phyloP scores from a whole-genome alignment of 2,329 filamentous ascomycete genomes.

The Hortaea sp. region DNA sequence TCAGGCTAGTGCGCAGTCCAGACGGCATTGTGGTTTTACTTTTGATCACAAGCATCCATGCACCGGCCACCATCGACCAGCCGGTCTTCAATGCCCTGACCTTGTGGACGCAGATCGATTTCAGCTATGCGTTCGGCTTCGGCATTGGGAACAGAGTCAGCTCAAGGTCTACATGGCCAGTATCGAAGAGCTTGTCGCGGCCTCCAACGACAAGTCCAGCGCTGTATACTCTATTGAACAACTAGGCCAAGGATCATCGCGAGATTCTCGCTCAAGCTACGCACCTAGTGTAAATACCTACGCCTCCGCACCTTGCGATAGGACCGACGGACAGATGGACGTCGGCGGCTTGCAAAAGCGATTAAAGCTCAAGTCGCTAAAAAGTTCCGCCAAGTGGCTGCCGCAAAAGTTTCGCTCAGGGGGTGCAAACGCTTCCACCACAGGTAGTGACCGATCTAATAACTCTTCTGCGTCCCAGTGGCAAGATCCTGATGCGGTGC shows the following conservation, averaged over 20 bases:
- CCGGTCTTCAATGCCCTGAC: neutral
- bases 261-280: slow-evolving; percentile 12
- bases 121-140: slow-evolving; percentile 13
- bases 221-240: slow-evolving; percentile 16
- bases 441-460: slow-evolving; percentile 1
- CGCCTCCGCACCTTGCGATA: slow-evolving; percentile 18
- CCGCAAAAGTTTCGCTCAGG: slow-evolving; percentile 2
- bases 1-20: slow-evolving; percentile 7
- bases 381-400: slow-evolving; percentile 4
- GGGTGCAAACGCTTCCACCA: neutral
- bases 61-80: slow-evolving; percentile 18
- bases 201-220: slow-evolving; percentile 8
- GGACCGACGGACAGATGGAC: slow-evolving; percentile 9
- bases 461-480: slow-evolving; percentile 2
- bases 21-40: slow-evolving; percentile 18
- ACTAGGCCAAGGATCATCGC: slow-evolving; percentile 7
- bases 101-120: slow-evolving; percentile 15
- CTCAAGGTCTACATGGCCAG: slow-evolving; percentile 16
- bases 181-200: slow-evolving; percentile 13
- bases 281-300: slow-evolving; percentile 17
- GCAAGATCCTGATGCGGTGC: slow-evolving; percentile 2
- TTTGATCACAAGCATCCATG: slow-evolving; percentile 14
- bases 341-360: slow-evolving; percentile 15
- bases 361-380: slow-evolving; percentile 15
- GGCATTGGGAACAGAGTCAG: slow-evolving; percentile 19